A percentile compares a stretch with the other conserved stretches of the same genome.
Conservation (phyloP, 2,329 filamentous ascomycete species). For the Colletotrichum camelliae region DNA sequence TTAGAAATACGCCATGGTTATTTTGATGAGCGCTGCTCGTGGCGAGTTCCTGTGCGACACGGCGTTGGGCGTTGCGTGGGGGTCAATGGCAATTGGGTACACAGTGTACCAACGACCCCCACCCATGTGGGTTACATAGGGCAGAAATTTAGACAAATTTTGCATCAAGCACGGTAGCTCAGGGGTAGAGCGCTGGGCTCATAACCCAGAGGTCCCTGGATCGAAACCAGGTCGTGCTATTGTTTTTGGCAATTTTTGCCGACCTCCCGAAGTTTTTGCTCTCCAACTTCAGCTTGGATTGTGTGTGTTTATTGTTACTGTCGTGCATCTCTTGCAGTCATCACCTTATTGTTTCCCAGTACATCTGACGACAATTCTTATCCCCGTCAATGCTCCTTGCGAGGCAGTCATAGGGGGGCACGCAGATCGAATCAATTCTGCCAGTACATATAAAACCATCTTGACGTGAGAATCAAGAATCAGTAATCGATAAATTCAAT, state of each 20-base stretch:
- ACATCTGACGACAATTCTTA: too few species aligned
- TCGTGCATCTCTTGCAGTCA: not conserved
- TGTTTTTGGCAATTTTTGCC: not conserved
- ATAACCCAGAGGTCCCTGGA: slow-evolving; percentile 22
- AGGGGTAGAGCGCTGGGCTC: slow-evolving; percentile 22
- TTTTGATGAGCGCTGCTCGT: not conserved
- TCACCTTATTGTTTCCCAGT: accelerated
- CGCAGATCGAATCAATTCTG: too few species aligned
- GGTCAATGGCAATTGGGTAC: not conserved
- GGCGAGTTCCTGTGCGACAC: not conserved
- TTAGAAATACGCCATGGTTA: not conserved
- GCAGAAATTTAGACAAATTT: accelerated
- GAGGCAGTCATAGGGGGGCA: too few species aligned
- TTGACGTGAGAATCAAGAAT: too few species aligned
- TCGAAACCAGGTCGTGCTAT: slow-evolving; percentile 20
- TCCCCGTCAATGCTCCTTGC: too few species aligned
- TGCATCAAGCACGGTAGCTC: slow-evolving; percentile 15
- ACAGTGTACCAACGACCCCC: accelerated
- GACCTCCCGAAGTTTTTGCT: accelerated
- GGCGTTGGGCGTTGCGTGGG: not conserved
- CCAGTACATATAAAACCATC: too few species aligned
- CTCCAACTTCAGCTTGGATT: not conserved
- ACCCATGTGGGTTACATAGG: not conserved
- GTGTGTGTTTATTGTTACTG: not conserved
- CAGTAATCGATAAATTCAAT: not conserved